Evolutionary conservation across 805 yeast species (phyloP).

Genomic region (Grigorovia yakushimaensis): DNA sequence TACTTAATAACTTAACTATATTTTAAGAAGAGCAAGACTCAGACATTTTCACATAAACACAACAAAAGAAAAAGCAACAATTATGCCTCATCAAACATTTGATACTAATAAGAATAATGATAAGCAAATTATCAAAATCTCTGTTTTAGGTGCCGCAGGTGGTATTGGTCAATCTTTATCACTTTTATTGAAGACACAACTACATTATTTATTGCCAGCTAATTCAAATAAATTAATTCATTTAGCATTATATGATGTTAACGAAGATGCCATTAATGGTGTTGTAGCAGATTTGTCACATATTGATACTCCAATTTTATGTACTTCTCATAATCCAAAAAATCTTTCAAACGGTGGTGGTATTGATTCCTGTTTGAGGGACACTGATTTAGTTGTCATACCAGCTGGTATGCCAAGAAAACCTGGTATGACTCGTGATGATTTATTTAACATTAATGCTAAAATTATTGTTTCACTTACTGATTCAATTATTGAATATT

Average conservation of each 20-base stretch:
- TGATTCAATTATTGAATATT: constrained; percentile 57
- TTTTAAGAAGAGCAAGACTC: background rate
- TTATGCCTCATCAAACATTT: constrained; percentile 18
- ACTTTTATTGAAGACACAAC: constrained; percentile 55
- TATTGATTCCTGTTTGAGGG: background rate
- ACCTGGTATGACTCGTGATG: constrained; percentile 93
- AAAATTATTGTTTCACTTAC: constrained; percentile 68
- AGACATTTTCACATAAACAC: background rate
- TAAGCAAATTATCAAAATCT: constrained; percentile 42
- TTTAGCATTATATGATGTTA: constrained; percentile 76
- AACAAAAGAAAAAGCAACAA: background rate
- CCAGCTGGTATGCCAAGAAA: constrained; percentile 92
- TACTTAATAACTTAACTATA: background rate
- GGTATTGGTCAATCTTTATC: constrained; percentile 93
- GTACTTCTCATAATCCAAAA: background rate
- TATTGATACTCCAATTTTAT: constrained; percentile 53
- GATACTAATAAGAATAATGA: background rate
- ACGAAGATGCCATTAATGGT: constrained; percentile 52
- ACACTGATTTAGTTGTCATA: constrained; percentile 20
- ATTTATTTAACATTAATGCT: constrained; percentile 75
- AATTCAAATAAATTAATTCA: constrained; percentile 10
- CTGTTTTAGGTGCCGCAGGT: constrained; percentile 88
- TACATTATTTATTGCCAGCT: constrained; percentile 24
- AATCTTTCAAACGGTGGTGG: background rate
- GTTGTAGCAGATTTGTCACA: constrained; percentile 85